Conservation (phyloP, 179 eudicot genomes). For the Gypsophila paniculata region DNA sequence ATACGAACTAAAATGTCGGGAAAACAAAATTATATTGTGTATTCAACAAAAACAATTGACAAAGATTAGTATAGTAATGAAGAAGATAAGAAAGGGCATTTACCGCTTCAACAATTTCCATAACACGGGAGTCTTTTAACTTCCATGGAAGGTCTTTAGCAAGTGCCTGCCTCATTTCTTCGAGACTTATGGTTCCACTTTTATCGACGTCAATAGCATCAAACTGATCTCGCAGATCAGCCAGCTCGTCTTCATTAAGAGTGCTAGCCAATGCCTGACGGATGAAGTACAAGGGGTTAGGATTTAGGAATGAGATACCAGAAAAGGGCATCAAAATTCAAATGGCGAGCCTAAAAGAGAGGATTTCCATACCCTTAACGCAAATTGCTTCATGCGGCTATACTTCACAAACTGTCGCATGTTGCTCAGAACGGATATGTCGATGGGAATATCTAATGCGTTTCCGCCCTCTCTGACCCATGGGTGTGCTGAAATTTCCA, state of each 20-base stretch:
- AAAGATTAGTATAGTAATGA: not conserved
- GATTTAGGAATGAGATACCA: not conserved
- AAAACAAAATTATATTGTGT: no score
- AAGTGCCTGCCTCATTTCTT: slow-evolving; percentile 99
- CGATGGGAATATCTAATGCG: slow-evolving; percentile 89
- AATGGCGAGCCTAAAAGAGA: slow-evolving; percentile 6
- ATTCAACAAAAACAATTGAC: not conserved
- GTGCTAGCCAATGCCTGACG: slow-evolving; percentile 85
- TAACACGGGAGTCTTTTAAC: slow-evolving; percentile 77
- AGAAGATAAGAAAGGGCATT: slow-evolving; percentile 6
- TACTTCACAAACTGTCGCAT: slow-evolving; percentile 92
- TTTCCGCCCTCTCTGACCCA: slow-evolving; percentile 98
- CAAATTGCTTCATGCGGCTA: slow-evolving; percentile 91
- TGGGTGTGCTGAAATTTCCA: slow-evolving; percentile 61
- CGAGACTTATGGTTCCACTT: slow-evolving; percentile 87
- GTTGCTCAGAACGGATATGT: slow-evolving; percentile 81
- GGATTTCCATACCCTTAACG: slow-evolving; percentile 59
- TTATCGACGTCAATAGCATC: slow-evolving; percentile 91
- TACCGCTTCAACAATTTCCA: slow-evolving; percentile 93
- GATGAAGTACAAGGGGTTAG: slow-evolving; percentile 12
- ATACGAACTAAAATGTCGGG: no score
- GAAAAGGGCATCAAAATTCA: not conserved
- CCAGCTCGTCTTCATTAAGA: slow-evolving; percentile 69
- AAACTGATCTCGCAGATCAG: slow-evolving; percentile 89
- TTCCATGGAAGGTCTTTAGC: slow-evolving; percentile 98